Evolutionary conservation across 208 protist species (phyloP).

Genomic region (Crithidia acanthocephali): DNA sequence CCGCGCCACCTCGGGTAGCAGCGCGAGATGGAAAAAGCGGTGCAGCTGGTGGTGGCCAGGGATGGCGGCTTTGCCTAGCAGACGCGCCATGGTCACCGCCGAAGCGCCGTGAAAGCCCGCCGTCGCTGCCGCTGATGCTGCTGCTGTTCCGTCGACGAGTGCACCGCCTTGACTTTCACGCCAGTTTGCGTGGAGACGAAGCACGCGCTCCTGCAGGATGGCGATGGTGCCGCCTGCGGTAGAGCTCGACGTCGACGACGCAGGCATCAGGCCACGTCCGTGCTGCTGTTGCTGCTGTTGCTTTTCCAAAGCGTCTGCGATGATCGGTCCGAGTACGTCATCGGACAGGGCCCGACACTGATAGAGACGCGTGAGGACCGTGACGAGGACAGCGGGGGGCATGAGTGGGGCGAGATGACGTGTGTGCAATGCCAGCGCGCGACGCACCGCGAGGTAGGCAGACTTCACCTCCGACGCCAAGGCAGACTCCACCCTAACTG

Average conservation of each 20-base stretch:
- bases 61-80: conserved; percentile 54
- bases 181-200: conserved; percentile 1
- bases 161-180: background rate
- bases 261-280: background rate
- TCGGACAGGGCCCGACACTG: conserved; percentile 71
- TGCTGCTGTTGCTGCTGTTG: background rate
- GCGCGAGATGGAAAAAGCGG: conserved; percentile 59
- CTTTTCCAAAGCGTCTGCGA: conserved; percentile 32
- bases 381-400: conserved; percentile 31
- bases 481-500: too few species aligned
- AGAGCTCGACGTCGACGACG: background rate
- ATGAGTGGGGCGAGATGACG: conserved; percentile 39
- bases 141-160: too few species aligned
- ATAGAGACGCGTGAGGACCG: conserved; percentile 57
- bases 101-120: conserved; percentile 21
- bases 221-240: conserved; percentile 18
- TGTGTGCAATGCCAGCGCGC: conserved; percentile 61
- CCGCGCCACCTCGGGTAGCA: conserved; percentile 59
- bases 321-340: conserved; percentile 71
- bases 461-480: conserved; percentile 1
- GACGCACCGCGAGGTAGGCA: conserved; percentile 40
- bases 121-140: too few species aligned
- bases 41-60: conserved; percentile 78
- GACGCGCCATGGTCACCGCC: conserved; percentile 52
- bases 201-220: conserved; percentile 19